A percentile compares a stretch with the other conserved stretches of the same genome.
These are phyloP conservation scores for Pythium plurisporium DNA, from an alignment of 352 stramenopile species.

Conservation along the genomic window DNA sequence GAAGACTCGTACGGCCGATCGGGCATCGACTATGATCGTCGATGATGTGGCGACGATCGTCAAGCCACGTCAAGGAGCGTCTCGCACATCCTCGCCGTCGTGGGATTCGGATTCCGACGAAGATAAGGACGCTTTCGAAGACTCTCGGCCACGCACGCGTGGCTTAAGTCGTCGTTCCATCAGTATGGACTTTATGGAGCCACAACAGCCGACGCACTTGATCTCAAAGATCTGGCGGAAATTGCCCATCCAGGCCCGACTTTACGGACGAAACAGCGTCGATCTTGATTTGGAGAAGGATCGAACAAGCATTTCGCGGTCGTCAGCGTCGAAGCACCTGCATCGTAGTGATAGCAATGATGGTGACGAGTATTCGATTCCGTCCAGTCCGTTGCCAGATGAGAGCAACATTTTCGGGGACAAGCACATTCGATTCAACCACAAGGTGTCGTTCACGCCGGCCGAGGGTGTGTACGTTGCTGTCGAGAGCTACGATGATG, in stretches of 20 bases:
- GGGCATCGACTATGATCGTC: slow-evolving; percentile 32
- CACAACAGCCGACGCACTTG: slow-evolving; percentile 55
- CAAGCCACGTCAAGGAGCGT: slow-evolving; percentile 30
- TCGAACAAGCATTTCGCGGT: slow-evolving; percentile 24
- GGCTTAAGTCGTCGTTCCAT: slow-evolving; percentile 58
- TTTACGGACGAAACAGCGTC: slow-evolving; percentile 28
- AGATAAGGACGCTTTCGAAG: slow-evolving; percentile 43
- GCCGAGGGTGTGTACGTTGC: slow-evolving; percentile 37
- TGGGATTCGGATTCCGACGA: slow-evolving; percentile 69
- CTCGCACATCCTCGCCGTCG: slow-evolving; percentile 12
- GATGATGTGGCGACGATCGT: slow-evolving; percentile 47
- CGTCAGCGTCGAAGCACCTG: slow-evolving; percentile 22
- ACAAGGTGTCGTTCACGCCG: slow-evolving; percentile 24
- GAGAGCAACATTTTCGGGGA: slow-evolving; percentile 42
- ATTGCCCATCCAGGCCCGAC: slow-evolving; percentile 63
- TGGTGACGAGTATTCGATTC: slow-evolving; percentile 21
- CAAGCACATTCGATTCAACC: slow-evolving; percentile 47
- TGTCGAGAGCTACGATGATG: slow-evolving; percentile 75
- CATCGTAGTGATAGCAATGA: not conserved
- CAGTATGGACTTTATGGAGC: slow-evolving; percentile 78
- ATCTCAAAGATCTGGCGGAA: slow-evolving; percentile 83
- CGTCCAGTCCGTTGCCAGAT: slow-evolving; percentile 33
- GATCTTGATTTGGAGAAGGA: slow-evolving; percentile 28
- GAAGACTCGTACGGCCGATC: slow-evolving; percentile 19
- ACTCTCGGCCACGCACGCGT: slow-evolving; percentile 45